A percentile compares a stretch with the other conserved stretches of the same genome.
Evolutionary conservation across 2,329 filamentous ascomycete species (phyloP).

Genomic region (Exserohilum turcica): DNA sequence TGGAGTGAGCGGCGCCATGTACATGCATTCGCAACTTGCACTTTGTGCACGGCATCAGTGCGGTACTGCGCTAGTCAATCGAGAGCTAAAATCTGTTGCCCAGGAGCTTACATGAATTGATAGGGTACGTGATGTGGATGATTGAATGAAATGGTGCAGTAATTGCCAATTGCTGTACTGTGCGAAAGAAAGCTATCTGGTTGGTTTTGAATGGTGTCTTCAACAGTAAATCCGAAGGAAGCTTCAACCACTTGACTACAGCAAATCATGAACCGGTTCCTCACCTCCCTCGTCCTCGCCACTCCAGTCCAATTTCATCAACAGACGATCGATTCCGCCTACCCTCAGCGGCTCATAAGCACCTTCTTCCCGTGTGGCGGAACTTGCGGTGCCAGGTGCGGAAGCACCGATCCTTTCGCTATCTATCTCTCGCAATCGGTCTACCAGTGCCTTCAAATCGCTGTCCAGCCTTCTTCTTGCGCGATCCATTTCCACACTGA

Average conservation of each 20-base stretch:
- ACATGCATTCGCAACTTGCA: too few relatives aligned
- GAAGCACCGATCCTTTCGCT: constrained; percentile 49
- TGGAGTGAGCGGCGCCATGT: too few relatives aligned
- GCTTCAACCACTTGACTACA: not conserved
- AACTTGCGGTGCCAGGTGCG: constrained; percentile 17
- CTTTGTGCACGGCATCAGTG: too few relatives aligned
- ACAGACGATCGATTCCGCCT: constrained; percentile 78
- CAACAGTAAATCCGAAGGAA: not conserved
- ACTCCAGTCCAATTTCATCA: constrained; percentile 87
- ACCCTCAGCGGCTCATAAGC: constrained; percentile 73
- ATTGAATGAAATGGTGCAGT: not conserved
- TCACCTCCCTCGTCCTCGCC: constrained; percentile 37
- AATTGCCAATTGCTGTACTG: too few relatives aligned
- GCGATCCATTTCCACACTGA: constrained; percentile 66
- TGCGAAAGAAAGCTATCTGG: not conserved
- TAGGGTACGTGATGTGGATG: too few relatives aligned
- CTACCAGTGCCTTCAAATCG: constrained; percentile 67
- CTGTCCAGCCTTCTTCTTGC: constrained; percentile 68
- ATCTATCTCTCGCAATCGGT: constrained; percentile 66
- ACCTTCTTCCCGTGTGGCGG: constrained; percentile 44
- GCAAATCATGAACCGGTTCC: constrained; percentile 25
- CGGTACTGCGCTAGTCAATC: too few relatives aligned
- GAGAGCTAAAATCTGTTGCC: too few relatives aligned
- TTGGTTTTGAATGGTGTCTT: too few relatives aligned
- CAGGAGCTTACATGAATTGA: too few relatives aligned